phyloP scores from a whole-genome alignment of 176 grass and related monocot genomes.

The Oryza nivara region DNA sequence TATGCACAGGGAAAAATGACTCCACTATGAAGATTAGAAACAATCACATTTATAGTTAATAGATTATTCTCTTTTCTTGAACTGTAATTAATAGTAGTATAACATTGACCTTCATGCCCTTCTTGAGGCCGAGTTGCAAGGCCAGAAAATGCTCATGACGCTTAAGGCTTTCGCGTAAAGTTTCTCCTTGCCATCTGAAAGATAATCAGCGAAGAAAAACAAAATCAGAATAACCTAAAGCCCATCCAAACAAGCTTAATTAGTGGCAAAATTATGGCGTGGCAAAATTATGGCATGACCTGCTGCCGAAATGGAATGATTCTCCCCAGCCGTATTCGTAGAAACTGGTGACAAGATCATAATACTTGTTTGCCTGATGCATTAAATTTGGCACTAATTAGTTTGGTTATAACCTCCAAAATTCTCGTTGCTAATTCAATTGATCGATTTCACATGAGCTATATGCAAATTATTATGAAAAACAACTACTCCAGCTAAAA shows the following conservation, averaged over 20 bases:
- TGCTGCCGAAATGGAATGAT: constrained; percentile 80
- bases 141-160: constrained; percentile 68
- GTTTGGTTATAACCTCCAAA: not conserved
- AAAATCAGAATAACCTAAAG: not conserved
- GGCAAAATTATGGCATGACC: constrained; percentile 26
- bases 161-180: constrained; percentile 72
- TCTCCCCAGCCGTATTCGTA: constrained; percentile 86
- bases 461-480: too few species aligned
- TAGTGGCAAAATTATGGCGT: not conserved
- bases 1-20: not conserved
- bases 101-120: constrained; percentile 62
- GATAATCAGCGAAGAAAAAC: not conserved
- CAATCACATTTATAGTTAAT: too few species aligned
- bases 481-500: too few species aligned
- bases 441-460: too few species aligned
- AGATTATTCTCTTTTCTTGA: too few species aligned
- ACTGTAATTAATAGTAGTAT: not conserved
- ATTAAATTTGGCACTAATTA: not conserved
- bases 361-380: constrained; percentile 74
- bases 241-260: too few species aligned
- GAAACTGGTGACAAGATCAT: constrained; percentile 82
- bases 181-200: constrained; percentile 67
- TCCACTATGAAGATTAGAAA: too few species aligned
- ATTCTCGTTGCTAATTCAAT: not conserved
- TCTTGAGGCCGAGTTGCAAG: constrained; percentile 54